A percentile compares a stretch with the other conserved stretches of the same genome.
Conservation (phyloP, 345 rosid species). For the Lumnitzera littorea region DNA sequence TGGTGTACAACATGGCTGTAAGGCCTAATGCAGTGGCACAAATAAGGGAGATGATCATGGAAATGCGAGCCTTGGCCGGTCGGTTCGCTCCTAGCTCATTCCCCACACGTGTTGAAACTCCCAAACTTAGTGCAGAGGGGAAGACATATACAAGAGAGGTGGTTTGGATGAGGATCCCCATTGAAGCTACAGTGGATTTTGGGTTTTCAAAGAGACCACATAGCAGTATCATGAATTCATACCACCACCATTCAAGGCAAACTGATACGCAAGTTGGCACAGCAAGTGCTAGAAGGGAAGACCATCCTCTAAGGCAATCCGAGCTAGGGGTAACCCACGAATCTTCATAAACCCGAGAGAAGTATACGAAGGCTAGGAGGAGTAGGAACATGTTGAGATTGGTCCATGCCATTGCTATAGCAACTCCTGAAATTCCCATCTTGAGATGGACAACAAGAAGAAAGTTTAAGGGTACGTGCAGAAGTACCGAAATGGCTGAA, state of each 20-base stretch:
- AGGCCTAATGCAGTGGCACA: constrained; percentile 59
- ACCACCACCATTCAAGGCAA: constrained; percentile 99
- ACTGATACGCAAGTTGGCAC: constrained; percentile 89
- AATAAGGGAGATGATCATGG: constrained; percentile 63
- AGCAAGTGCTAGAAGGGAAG: constrained; percentile 68
- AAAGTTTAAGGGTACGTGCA: constrained; percentile 75
- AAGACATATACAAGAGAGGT: constrained; percentile 85
- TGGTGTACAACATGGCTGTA: constrained; percentile 59
- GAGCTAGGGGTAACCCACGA: constrained; percentile 79
- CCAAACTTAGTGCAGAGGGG: constrained; percentile 83
- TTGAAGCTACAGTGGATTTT: constrained; percentile 83
- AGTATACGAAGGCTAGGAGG: constrained; percentile 56
- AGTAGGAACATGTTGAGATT: constrained; percentile 73
- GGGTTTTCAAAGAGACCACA: constrained; percentile 82
- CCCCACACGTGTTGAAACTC: constrained; percentile 86
- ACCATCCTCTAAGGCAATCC: constrained; percentile 82
- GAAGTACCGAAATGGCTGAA: constrained; percentile 73
- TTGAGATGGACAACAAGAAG: constrained; percentile 69
- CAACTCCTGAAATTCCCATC: constrained; percentile 84
- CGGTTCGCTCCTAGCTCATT: constrained; percentile 89
- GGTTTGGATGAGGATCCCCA: constrained; percentile 94
- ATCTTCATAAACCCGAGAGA: constrained; percentile 61
- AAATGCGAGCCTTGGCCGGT: constrained; percentile 68
- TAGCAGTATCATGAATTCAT: constrained; percentile 87
- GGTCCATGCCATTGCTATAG: constrained; percentile 81